Conservation (phyloP, 1,284 basidiomycete species). For the Cutaneotrichosporon sp. region DNA sequence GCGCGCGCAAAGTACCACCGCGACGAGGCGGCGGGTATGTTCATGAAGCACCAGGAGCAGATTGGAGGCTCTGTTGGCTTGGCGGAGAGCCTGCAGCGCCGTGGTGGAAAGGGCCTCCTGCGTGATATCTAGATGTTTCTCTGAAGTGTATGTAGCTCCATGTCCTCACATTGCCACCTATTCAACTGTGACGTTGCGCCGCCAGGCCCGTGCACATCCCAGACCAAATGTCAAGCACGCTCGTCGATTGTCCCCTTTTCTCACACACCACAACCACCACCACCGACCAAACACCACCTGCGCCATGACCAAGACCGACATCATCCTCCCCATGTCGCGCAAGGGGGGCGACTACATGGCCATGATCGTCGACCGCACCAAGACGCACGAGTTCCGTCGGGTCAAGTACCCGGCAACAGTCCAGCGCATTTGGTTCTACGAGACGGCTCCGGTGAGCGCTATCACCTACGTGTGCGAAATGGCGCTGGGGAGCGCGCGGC, state of each 20-base stretch:
- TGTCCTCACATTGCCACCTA: background rate
- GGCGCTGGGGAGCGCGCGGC: background rate
- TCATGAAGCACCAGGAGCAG: slow-evolving; percentile 49
- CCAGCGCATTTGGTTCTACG: slow-evolving; percentile 31
- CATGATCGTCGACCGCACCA: slow-evolving; percentile 20
- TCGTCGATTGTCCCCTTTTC: too few relatives aligned
- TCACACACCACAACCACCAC: too few relatives aligned
- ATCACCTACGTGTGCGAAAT: slow-evolving; percentile 31
- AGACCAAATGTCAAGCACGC: too few relatives aligned
- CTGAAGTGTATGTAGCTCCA: background rate
- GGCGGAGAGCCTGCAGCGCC: slow-evolving; percentile 44
- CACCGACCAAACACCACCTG: too few relatives aligned
- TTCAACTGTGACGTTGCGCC: too few relatives aligned
- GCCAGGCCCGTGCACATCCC: too few relatives aligned
- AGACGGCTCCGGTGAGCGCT: slow-evolving; percentile 23
- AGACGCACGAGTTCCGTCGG: slow-evolving; percentile 30
- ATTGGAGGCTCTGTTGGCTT: slow-evolving; percentile 41
- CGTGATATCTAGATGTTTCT: slow-evolving; percentile 37
- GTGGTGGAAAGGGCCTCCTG: slow-evolving; percentile 50
- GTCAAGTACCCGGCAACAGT: slow-evolving; percentile 22
- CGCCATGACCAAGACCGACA: slow-evolving; percentile 18
- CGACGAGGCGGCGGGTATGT: slow-evolving; percentile 46
- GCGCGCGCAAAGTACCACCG: slow-evolving; percentile 44
- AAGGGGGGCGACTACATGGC: slow-evolving; percentile 29
- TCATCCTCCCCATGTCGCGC: slow-evolving; percentile 26